Percentiles rank a stretch among this genome's conserved stretches.
Conservation (phyloP, 108 stramenopile genomes). For the Conticribra weissflogii region DNA sequence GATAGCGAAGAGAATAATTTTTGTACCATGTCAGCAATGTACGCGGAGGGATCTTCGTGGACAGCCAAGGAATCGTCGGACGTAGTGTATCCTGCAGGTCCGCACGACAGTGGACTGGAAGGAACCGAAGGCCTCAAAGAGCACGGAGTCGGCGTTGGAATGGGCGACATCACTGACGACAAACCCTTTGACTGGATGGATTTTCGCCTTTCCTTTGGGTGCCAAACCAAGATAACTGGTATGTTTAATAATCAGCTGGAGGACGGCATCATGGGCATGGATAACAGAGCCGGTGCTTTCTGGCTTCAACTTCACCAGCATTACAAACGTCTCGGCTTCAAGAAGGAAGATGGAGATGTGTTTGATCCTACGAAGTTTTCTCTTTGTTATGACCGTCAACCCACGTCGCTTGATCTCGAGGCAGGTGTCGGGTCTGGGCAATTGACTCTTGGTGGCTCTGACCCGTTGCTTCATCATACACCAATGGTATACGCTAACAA, state of each 20-base stretch:
- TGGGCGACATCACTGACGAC: slow-evolving; percentile 5
- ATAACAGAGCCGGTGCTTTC: slow-evolving; percentile 43
- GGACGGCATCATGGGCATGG: slow-evolving; percentile 93
- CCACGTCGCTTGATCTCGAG: slow-evolving; percentile 15
- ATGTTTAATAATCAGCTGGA: slow-evolving; percentile 89
- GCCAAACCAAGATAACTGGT: slow-evolving; percentile 87
- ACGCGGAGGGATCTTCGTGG: slow-evolving; percentile 71
- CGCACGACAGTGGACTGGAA: slow-evolving; percentile 22
- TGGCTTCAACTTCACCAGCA: slow-evolving; percentile 66
- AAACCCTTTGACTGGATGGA: slow-evolving; percentile 37
- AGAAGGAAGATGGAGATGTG: neutral
- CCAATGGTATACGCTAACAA: slow-evolving; percentile 50
- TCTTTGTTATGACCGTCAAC: slow-evolving; percentile 64
- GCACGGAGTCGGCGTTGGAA: slow-evolving; percentile 24
- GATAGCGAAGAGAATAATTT: slow-evolving; percentile 1
- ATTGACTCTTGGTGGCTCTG: slow-evolving; percentile 47
- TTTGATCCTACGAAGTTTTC: slow-evolving; percentile 61
- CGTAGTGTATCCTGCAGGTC: slow-evolving; percentile 55
- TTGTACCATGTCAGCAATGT: slow-evolving; percentile 32
- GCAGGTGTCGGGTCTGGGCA: slow-evolving; percentile 48
- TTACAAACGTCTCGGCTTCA: slow-evolving; percentile 22
- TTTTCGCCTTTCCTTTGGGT: slow-evolving; percentile 89
- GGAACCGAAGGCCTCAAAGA: slow-evolving; percentile 6
- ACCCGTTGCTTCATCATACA: slow-evolving; percentile 32
- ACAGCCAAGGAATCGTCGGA: slow-evolving; percentile 59